Percentiles rank a stretch among this genome's conserved stretches.
phyloP scores from a whole-genome alignment of 345 rosid species.

The Gossypium rotundifolium region DNA sequence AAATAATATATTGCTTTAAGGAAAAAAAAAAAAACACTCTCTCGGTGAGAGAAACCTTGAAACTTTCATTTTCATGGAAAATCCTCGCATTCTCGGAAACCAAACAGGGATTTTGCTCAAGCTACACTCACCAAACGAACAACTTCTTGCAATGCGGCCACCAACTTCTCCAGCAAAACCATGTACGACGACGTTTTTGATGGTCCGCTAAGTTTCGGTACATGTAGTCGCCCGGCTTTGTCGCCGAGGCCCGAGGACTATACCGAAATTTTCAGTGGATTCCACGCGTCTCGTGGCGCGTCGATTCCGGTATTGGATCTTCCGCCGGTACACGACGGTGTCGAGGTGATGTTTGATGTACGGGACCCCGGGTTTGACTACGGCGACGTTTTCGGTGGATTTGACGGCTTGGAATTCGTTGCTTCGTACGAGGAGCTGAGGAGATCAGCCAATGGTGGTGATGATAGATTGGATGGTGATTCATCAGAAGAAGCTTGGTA shows the following conservation, averaged over 20 bases:
- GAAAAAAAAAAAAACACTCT: not conserved
- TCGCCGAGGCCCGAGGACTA: constrained; percentile 88
- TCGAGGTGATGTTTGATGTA: constrained; percentile 51
- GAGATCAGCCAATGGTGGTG: constrained; percentile 26
- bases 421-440: constrained; percentile 49
- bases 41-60: constrained; percentile 18
- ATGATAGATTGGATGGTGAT: constrained; percentile 19
- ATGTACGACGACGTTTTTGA: constrained; percentile 77
- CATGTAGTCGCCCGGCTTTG: constrained; percentile 33
- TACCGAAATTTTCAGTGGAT: constrained; percentile 70
- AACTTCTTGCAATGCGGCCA: constrained; percentile 20
- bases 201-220: constrained; percentile 54
- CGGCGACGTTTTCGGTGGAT: constrained; percentile 70
- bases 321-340: constrained; percentile 36
- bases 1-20: not conserved
- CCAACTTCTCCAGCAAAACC: constrained; percentile 25
- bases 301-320: constrained; percentile 94
- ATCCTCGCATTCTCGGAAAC: constrained; percentile 48
- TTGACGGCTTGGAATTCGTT: constrained; percentile 48
- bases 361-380: constrained; percentile 63
- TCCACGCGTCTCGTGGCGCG: constrained; percentile 69
- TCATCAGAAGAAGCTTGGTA: constrained; percentile 90
- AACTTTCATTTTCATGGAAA: constrained; percentile 42
- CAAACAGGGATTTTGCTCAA: constrained; percentile 23
- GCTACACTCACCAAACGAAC: constrained; percentile 25